Percentiles rank a stretch among this genome's conserved stretches.
These are phyloP conservation scores for Phytophthora macrochlamydospora DNA, from an alignment of 352 stramenopile genomes.

Conservation along the genomic window DNA sequence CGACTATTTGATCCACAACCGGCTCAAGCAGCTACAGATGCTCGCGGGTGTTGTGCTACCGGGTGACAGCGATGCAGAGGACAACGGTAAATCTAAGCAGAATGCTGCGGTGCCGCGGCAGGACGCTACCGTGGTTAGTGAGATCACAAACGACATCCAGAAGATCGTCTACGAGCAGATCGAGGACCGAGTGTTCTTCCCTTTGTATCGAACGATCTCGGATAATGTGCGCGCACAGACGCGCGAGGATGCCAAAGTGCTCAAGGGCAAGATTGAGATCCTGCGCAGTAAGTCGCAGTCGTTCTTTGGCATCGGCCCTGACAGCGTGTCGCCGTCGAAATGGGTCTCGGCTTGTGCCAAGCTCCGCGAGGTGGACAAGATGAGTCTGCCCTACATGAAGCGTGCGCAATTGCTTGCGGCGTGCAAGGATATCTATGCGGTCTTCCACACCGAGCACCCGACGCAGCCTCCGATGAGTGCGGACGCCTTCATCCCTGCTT, in stretches of 20 bases:
- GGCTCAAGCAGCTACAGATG: constrained; percentile 76
- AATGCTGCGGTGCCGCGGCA: constrained; percentile 4
- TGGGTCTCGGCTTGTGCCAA: constrained; percentile 66
- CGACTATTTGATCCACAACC: constrained; percentile 83
- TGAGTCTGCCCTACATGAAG: constrained; percentile 87
- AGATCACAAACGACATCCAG: constrained; percentile 71
- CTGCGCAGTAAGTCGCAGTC: constrained; percentile 76
- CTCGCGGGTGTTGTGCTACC: constrained; percentile 55
- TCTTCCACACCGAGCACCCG: constrained; percentile 76
- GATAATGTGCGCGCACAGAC: constrained; percentile 67
- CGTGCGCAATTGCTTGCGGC: constrained; percentile 69
- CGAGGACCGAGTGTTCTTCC: constrained; percentile 85
- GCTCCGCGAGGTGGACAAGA: constrained; percentile 78
- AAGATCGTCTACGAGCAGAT: constrained; percentile 83
- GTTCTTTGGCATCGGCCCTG: constrained; percentile 81
- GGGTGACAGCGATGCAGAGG: constrained; percentile 37
- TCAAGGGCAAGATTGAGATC: constrained; percentile 86
- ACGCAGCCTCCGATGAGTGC: constrained; percentile 80
- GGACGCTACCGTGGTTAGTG: constrained; percentile 37
- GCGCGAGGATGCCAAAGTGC: constrained; percentile 67
- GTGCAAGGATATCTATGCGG: constrained; percentile 85
- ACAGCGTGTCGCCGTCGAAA: constrained; percentile 62
- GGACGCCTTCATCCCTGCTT: constrained; percentile 87
- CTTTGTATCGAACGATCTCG: constrained; percentile 65
- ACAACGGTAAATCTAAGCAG: constrained; percentile 26